Percentiles rank a stretch among this genome's conserved stretches.
These are phyloP conservation scores for Calendula officinalis DNA, from an alignment of 129 eudicot species.

Conservation along the genomic window DNA sequence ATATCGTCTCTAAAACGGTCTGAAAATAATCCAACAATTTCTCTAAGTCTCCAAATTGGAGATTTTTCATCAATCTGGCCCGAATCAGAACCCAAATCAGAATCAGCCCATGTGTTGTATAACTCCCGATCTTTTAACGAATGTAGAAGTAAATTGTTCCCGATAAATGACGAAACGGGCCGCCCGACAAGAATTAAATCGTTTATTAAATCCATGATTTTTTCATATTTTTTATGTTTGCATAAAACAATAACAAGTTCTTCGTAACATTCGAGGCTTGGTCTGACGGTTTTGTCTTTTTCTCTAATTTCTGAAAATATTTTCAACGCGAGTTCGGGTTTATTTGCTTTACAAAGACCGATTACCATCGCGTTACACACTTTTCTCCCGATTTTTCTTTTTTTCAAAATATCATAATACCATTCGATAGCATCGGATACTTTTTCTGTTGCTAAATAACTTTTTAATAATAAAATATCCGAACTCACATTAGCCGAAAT, in stretches of 20 bases:
- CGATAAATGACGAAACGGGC: slow-evolving; percentile 61
- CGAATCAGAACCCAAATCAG: slow-evolving; percentile 29
- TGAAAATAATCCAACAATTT: slow-evolving; percentile 58
- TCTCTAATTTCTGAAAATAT: slow-evolving; percentile 43
- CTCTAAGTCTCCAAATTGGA: slow-evolving; percentile 43
- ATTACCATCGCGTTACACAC: slow-evolving; percentile 41
- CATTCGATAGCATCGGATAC: slow-evolving; percentile 44
- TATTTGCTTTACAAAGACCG: slow-evolving; percentile 66
- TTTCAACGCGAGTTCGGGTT: slow-evolving; percentile 46
- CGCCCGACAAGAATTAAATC: slow-evolving; percentile 52
- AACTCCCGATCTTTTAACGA: slow-evolving; percentile 41
- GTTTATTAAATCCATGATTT: slow-evolving; percentile 40
- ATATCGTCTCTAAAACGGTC: slow-evolving; percentile 25
- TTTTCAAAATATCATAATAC: slow-evolving; percentile 34
- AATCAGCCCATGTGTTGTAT: slow-evolving; percentile 49
- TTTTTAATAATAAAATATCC: slow-evolving; percentile 44
- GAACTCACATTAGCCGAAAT: slow-evolving; percentile 42
- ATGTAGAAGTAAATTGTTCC: slow-evolving; percentile 55
- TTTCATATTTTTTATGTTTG: slow-evolving; percentile 30
- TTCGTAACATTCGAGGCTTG: slow-evolving; percentile 61
- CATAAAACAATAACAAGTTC: slow-evolving; percentile 58
- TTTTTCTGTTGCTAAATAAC: slow-evolving; percentile 48
- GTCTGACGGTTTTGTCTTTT: slow-evolving; percentile 21
- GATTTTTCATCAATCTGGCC: slow-evolving; percentile 30
- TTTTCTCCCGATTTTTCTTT: slow-evolving; percentile 41